Percentiles rank a stretch among this genome's conserved stretches.
Conservation (phyloP, 1,139 yeast species). For the Geotrichum siamense region DNA sequence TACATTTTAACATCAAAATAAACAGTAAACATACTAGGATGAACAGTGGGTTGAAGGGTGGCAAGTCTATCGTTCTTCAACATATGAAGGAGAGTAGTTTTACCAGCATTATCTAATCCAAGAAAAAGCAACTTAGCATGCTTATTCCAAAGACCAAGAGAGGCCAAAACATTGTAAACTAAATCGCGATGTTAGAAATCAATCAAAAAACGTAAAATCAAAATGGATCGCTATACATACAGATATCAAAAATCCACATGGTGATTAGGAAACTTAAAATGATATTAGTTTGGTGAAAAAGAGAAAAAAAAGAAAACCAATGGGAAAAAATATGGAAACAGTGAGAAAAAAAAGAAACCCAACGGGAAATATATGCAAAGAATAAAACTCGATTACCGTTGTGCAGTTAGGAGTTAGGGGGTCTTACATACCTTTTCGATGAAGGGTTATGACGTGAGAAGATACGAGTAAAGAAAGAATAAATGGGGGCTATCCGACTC, state of each 20-base stretch:
- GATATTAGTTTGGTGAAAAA: too few relatives aligned
- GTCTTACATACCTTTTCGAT: too few relatives aligned
- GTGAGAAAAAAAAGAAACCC: too few relatives aligned
- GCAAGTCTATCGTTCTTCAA: slow-evolving; percentile 96
- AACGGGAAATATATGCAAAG: too few relatives aligned
- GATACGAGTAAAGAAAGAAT: too few relatives aligned
- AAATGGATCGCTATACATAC: slow-evolving; percentile 18
- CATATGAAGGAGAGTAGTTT: slow-evolving; percentile 94
- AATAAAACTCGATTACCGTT: too few relatives aligned
- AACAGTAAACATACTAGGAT: slow-evolving; percentile 47
- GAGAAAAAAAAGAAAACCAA: too few relatives aligned
- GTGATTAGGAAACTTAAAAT: background rate
- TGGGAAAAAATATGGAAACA: too few relatives aligned
- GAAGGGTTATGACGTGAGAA: too few relatives aligned
- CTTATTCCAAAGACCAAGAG: slow-evolving; percentile 94
- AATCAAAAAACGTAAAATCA: background rate
- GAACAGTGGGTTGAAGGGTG: slow-evolving; percentile 94
- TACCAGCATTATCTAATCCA: slow-evolving; percentile 98
- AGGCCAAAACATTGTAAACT: slow-evolving; percentile 88
- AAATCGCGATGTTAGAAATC: slow-evolving; percentile 9
- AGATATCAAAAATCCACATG: slow-evolving; percentile 5
- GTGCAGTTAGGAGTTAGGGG: too few relatives aligned
- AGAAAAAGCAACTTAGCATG: slow-evolving; percentile 93
- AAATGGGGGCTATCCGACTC: too few relatives aligned
- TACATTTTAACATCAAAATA: background rate